Evolutionary conservation across 225 moss, liverwort and hornwort genomes (phyloP).

Genomic region (Lunularia cruciata): DNA sequence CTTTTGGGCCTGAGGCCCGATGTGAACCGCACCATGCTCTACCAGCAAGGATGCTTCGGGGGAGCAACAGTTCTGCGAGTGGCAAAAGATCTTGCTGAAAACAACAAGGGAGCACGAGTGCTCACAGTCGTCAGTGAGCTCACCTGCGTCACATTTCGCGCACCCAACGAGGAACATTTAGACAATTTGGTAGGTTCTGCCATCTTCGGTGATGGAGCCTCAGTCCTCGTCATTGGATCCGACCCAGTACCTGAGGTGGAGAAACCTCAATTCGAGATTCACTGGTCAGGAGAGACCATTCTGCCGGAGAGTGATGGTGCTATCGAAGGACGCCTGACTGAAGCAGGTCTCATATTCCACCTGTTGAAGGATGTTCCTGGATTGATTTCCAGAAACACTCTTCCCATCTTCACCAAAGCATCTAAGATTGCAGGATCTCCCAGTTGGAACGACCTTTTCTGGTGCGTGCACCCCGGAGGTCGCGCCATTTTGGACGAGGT

Average conservation of each 20-base stretch:
- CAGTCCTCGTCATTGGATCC: neutral
- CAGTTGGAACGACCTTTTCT: neutral
- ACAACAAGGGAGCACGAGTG: constrained; percentile 1
- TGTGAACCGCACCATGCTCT: constrained; percentile 7
- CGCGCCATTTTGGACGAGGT: constrained; percentile 16
- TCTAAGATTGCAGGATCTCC: neutral
- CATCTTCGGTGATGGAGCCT: constrained; percentile 13
- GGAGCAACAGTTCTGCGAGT: constrained; percentile 7
- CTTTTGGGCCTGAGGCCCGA: constrained; percentile 9
- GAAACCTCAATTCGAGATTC: neutral
- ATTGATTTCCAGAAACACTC: constrained; percentile 10
- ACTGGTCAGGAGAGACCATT: constrained; percentile 1
- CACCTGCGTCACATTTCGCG: constrained; percentile 2
- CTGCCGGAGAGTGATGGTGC: constrained; percentile 15
- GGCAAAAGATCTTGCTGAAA: constrained; percentile 15
- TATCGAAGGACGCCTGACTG: constrained; percentile 14
- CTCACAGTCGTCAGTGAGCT: neutral
- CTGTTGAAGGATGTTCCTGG: constrained; percentile 19
- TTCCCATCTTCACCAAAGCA: neutral
- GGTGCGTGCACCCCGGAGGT: constrained; percentile 17
- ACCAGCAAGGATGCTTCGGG: constrained; percentile 10
- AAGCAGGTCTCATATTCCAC: constrained; percentile 17
- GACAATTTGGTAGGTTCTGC: constrained; percentile 12
- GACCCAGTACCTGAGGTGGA: constrained; percentile 12
- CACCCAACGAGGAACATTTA: constrained; percentile 1